These are phyloP conservation scores for Albifimbria verrucaria DNA, from an alignment of 2,329 filamentous ascomycete species.

Conservation along the genomic window DNA sequence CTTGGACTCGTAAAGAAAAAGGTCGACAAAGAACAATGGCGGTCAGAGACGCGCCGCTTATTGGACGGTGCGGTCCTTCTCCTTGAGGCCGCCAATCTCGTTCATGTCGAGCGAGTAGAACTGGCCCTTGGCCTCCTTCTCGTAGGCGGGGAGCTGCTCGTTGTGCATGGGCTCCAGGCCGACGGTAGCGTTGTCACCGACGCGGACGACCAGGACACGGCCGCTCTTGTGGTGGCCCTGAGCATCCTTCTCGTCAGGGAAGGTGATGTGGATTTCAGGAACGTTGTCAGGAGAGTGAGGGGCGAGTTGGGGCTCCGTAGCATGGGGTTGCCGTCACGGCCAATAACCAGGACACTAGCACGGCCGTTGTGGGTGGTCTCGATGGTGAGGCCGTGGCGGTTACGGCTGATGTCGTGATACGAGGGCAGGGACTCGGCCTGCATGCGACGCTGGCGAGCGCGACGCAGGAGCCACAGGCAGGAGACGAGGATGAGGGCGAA, in stretches of 20 bases:
- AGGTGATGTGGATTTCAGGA: conserved; percentile 96
- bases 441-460: conserved; percentile 48
- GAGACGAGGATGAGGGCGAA: conserved; percentile 66
- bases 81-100: conserved; percentile 88
- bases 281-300: conserved; percentile 78
- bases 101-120: conserved; percentile 96
- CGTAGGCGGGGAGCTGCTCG: conserved; percentile 80
- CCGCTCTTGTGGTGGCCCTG: conserved; percentile 78
- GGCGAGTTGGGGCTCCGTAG: conserved; percentile 72
- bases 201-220: conserved; percentile 84
- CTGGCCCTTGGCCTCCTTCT: conserved; percentile 72
- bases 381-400: conserved; percentile 57
- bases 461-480: conserved; percentile 69
- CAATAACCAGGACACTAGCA: conserved; percentile 72
- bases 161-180: conserved; percentile 86
- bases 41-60: conserved; percentile 15
- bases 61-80: conserved; percentile 63
- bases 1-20: conserved; percentile 9
- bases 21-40: conserved; percentile 8
- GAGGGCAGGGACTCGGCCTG: conserved; percentile 59
- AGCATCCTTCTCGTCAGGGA: conserved; percentile 92
- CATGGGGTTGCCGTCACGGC: conserved; percentile 72
- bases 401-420: conserved; percentile 60
- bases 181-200: conserved; percentile 80
- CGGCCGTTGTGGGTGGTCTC: conserved; percentile 53